Evolutionary conservation across 1,284 basidiomycete species (phyloP).

Genomic region (Pascua sp.): DNA sequence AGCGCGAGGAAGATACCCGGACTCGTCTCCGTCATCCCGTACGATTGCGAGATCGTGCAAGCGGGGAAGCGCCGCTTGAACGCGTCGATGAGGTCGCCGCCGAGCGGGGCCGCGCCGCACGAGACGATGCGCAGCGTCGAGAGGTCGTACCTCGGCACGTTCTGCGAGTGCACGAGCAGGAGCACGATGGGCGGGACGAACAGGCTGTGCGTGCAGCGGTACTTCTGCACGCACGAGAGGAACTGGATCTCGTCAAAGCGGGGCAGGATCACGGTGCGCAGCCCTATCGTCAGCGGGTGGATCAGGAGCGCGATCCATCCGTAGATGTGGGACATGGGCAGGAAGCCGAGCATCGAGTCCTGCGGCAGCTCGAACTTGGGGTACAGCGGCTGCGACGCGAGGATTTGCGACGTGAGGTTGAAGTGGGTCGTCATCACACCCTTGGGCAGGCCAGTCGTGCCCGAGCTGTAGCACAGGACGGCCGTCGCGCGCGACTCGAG

Average conservation of each 20-base stretch:
- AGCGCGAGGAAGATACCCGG: conserved; percentile 32
- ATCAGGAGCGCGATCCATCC: conserved; percentile 52
- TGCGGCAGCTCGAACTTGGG: neutral
- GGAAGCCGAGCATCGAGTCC: conserved; percentile 11
- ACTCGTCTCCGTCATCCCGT: conserved; percentile 52
- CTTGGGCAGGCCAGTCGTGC: conserved; percentile 54
- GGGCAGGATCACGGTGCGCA: conserved; percentile 64
- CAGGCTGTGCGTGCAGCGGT: conserved; percentile 53
- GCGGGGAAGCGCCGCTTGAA: conserved; percentile 20
- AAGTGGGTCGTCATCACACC: conserved; percentile 60
- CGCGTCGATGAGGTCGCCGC: conserved; percentile 42
- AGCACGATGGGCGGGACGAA: conserved; percentile 84
- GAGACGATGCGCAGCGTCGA: conserved; percentile 60
- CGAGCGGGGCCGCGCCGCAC: conserved; percentile 79
- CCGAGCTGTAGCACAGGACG: conserved; percentile 62
- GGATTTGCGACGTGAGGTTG: conserved; percentile 54
- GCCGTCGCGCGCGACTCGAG: neutral
- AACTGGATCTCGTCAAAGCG: conserved; percentile 55
- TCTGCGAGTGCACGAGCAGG: conserved; percentile 50
- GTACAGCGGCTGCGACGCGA: neutral
- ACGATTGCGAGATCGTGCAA: conserved; percentile 41
- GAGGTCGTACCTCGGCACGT: conserved; percentile 66
- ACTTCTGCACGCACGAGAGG: neutral
- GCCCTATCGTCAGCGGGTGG: conserved; percentile 59
- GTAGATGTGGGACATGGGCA: conserved; percentile 19